These are phyloP conservation scores for Lipomyces anomalus DNA, from an alignment of 805 yeast genomes.

Conservation along the genomic window DNA sequence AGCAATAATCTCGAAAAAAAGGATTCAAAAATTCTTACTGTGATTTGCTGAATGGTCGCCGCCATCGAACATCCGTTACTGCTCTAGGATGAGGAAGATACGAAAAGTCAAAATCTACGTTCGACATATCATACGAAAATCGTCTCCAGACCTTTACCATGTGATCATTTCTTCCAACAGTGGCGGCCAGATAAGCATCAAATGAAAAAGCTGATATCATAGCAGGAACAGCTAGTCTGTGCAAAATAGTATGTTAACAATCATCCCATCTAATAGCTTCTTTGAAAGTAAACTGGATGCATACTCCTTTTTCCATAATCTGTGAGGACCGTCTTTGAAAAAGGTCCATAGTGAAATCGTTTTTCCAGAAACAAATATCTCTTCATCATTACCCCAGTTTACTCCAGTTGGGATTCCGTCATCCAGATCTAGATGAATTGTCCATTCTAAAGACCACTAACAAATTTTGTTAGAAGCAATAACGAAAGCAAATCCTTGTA, in stretches of 20 bases:
- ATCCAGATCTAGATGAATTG: conserved; percentile 17
- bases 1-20: not conserved
- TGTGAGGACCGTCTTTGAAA: conserved; percentile 13
- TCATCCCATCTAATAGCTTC: no score
- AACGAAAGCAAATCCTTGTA: no score
- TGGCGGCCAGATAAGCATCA: conserved; percentile 63
- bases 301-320: conserved; percentile 19
- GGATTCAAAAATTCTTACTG: conserved; percentile 20
- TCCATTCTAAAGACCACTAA: conserved; percentile 20
- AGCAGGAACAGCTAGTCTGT: conserved; percentile 57
- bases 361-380: conserved; percentile 19
- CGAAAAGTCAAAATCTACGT: conserved; percentile 55
- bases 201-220: conserved; percentile 53
- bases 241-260: no score
- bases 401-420: conserved; percentile 21
- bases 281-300: not conserved
- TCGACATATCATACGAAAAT: conserved; percentile 57
- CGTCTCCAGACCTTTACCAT: conserved; percentile 77
- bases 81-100: conserved; percentile 60
- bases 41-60: conserved; percentile 35
- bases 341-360: conserved; percentile 21
- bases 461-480: no score
- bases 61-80: conserved; percentile 58
- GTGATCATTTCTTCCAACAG: conserved; percentile 56
- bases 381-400: conserved; percentile 21